phyloP scores from a whole-genome alignment of 2,329 filamentous ascomycete species.

The Trichophyton rubrum region DNA sequence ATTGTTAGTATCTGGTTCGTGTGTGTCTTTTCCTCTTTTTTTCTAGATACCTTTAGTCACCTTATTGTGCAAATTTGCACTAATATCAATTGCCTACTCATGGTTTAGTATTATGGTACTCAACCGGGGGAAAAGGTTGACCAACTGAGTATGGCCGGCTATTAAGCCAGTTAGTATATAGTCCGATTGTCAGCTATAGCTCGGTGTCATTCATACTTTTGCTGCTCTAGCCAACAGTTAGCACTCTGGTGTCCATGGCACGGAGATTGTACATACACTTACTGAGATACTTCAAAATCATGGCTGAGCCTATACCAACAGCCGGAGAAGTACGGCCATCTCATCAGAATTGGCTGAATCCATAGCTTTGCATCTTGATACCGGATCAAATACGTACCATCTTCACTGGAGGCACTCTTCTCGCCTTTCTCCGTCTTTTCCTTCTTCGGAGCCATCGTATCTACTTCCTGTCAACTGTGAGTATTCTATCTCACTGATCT shows the following conservation, averaged over 20 bases:
- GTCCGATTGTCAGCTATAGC: not conserved
- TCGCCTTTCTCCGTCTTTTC: constrained; percentile 20
- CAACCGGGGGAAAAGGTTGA: not conserved
- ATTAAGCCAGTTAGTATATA: not conserved
- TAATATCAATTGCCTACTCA: constrained; percentile 43
- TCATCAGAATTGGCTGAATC: not conserved
- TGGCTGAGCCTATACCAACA: constrained; percentile 23
- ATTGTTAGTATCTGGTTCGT: not conserved
- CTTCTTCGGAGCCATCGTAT: constrained; percentile 30
- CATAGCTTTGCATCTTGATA: not conserved
- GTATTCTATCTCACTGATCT: not conserved
- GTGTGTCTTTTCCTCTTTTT: too few relatives aligned
- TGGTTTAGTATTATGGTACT: not conserved
- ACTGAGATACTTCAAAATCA: constrained; percentile 42
- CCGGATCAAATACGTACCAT: constrained; percentile 19
- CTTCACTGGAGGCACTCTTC: constrained; percentile 10
- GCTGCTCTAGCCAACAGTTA: constrained; percentile 28
- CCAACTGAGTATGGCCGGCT: constrained; percentile 44
- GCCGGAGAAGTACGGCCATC: not conserved
- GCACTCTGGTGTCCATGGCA: not conserved
- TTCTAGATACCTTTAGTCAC: constrained; percentile 41
- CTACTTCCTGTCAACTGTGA: not conserved
- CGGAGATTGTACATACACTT: constrained; percentile 16
- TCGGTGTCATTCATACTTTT: constrained; percentile 30
- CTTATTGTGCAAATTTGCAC: constrained; percentile 48